Base-by-base conservation (phyloP, 495 filamentous ascomycete species). In the Penicillium flavigenum region DNA sequence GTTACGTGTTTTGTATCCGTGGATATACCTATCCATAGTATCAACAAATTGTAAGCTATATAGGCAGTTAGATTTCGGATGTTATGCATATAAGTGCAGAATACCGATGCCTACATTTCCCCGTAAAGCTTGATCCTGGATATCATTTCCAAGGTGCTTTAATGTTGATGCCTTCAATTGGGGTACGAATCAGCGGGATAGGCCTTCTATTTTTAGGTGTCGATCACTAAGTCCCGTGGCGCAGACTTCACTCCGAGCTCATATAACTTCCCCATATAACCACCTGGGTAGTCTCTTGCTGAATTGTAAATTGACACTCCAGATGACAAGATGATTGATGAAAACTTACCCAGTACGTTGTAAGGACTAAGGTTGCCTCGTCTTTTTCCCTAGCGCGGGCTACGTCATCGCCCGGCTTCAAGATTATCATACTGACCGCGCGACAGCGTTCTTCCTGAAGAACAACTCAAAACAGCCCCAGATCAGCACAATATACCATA, bases 331-430 rank as follows among this genome's bases (percentile, higher is more conserved):
- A 96, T 96, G 92, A 82, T 98, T 52, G 94, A 98, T 84, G 90
- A 95, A 71, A 96, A 91, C 70, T 82, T 98, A 5, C 94, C 94
- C 59, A 92, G 86, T 88, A 39, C 36, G 36, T 39, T 39, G 34
- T 38, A 77, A 66, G 82, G 69, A 17, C 19, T 34, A 34, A 14
- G 4, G 10, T 16, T 26, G 10, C 5, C 19, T 10, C 8, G 17
- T 14, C 24, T 26, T 5, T 42, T 24, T 26, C 27, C 4, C 44
- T 4, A 4, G 26, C 16, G 17, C 32, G 11, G 8, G 41, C 54
- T 58, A 65, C 66, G 61, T 69, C 63, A 69, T 66, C 42, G 14
- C 63, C 50, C 72, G 70, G 73, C 58, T 73, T 71, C 55, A 44
- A 54, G 44, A 60, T 67, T 16, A 65, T 69, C 55, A 69, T 77